phyloP scores from a whole-genome alignment of 2,329 filamentous ascomycete genomes.

The Incumbomyces lentus region DNA sequence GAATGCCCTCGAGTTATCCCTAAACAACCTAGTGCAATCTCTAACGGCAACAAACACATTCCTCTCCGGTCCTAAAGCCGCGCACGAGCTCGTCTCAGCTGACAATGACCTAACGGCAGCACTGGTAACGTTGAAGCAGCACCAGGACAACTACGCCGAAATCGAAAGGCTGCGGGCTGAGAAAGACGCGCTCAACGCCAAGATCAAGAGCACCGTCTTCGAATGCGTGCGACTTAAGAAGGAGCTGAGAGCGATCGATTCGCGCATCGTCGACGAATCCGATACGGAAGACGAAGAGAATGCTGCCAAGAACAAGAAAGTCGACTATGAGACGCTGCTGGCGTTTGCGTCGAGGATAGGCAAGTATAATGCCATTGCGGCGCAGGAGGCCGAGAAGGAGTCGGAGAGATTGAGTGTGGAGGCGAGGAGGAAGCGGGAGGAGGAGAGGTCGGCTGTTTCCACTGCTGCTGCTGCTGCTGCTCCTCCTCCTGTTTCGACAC shows the following conservation, averaged over 20 bases:
- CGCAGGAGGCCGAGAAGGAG: constrained; percentile 31
- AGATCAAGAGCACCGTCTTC: constrained; percentile 32
- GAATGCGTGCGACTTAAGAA: constrained; percentile 31
- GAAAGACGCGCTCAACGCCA: constrained; percentile 30
- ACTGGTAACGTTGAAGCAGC: constrained; percentile 31
- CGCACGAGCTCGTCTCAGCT: constrained; percentile 30
- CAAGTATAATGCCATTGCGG: constrained; percentile 37
- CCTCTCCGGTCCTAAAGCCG: constrained; percentile 31
- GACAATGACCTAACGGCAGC: constrained; percentile 33
- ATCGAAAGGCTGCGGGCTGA: constrained; percentile 33
- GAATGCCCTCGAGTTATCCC: constrained; percentile 31
- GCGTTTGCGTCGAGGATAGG: constrained; percentile 38
- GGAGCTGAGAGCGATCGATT: constrained; percentile 29
- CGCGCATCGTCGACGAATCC: constrained; percentile 23
- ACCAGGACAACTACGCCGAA: constrained; percentile 35
- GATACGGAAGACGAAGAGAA: constrained; percentile 22
- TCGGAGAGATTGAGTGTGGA: constrained; percentile 14
- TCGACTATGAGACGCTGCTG: constrained; percentile 35
- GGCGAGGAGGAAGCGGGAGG: constrained; percentile 10
- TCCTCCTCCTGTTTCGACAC: too few species aligned
- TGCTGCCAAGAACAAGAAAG: constrained; percentile 22
- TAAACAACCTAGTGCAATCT: constrained; percentile 32
- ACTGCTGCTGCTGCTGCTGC: too few species aligned
- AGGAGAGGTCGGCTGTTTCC: not conserved
- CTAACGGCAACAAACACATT: constrained; percentile 36